A percentile compares a stretch with the other conserved stretches of the same genome.
These are phyloP conservation scores for Sporisorium exsertum DNA, from an alignment of 1,284 basidiomycete genomes.

Conservation along the genomic window DNA sequence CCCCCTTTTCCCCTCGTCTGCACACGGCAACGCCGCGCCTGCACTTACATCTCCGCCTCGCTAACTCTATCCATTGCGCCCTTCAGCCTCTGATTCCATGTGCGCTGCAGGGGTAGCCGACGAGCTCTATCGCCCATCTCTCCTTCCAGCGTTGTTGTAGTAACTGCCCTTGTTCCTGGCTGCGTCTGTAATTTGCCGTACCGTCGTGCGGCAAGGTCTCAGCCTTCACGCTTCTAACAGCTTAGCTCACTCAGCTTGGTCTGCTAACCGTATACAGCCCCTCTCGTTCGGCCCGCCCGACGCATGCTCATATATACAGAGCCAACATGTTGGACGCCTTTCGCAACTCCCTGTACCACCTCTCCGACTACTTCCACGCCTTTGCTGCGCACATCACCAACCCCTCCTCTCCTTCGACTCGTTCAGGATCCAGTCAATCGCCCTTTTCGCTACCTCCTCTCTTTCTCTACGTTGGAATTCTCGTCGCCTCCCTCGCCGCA, in stretches of 20 bases:
- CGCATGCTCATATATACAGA: conserved; percentile 15
- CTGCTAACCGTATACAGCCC: background rate
- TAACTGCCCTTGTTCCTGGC: background rate
- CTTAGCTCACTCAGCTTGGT: conserved; percentile 10
- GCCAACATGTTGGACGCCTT: conserved; percentile 23
- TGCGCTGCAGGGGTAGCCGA: background rate
- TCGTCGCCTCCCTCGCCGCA: conserved; percentile 20
- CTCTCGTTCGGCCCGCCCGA: background rate
- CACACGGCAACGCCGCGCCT: conserved; percentile 21
- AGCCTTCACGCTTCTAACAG: background rate
- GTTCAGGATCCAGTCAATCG: conserved; percentile 1
- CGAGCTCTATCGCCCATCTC: too few relatives aligned
- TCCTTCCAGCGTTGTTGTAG: background rate
- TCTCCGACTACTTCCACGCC: conserved; percentile 31
- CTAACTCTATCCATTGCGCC: background rate
- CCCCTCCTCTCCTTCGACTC: conserved; percentile 11
- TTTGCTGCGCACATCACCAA: conserved; percentile 7
- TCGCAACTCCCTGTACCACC: conserved; percentile 19
- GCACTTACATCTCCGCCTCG: conserved; percentile 26
- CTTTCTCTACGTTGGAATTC: conserved; percentile 26
- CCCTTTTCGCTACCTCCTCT: conserved; percentile 10
- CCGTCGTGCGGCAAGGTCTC: background rate
- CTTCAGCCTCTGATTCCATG: background rate
- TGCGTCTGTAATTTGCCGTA: background rate
- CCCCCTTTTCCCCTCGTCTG: background rate